Evolutionary conservation across 129 eudicot genomes (phyloP).

Genomic region (Helianthus tuberosus): DNA sequence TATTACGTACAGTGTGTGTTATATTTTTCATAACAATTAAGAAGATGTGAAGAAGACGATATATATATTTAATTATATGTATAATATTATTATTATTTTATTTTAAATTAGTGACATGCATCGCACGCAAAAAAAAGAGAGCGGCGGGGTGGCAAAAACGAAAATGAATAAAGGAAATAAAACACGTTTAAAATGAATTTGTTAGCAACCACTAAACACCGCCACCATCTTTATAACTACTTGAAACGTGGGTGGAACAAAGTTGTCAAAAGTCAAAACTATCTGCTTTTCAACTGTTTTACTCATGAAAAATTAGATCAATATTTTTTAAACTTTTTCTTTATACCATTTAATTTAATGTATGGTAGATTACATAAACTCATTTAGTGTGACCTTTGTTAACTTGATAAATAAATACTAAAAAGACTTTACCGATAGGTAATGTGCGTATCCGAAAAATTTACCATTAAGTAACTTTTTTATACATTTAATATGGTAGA

Average conservation of each 20-base stretch:
- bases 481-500: no score
- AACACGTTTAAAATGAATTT: neutral
- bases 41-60: neutral
- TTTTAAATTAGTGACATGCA: neutral
- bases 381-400: no score
- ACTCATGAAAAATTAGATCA: neutral
- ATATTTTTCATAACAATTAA: neutral
- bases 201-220: neutral
- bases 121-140: neutral
- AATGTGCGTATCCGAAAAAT: no score
- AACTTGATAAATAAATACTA: no score
- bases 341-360: neutral
- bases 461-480: no score
- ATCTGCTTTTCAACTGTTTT: neutral
- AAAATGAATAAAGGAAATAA: neutral
- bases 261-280: neutral
- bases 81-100: neutral
- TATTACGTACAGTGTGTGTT: no score
- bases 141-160: neutral
- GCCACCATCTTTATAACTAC: neutral
- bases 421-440: no score
- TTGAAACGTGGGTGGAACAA: neutral
- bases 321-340: no score
- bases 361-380: no score
- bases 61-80: neutral